phyloP scores from a whole-genome alignment of 2,329 filamentous ascomycete species.

The Trichoderma simmonsii region DNA sequence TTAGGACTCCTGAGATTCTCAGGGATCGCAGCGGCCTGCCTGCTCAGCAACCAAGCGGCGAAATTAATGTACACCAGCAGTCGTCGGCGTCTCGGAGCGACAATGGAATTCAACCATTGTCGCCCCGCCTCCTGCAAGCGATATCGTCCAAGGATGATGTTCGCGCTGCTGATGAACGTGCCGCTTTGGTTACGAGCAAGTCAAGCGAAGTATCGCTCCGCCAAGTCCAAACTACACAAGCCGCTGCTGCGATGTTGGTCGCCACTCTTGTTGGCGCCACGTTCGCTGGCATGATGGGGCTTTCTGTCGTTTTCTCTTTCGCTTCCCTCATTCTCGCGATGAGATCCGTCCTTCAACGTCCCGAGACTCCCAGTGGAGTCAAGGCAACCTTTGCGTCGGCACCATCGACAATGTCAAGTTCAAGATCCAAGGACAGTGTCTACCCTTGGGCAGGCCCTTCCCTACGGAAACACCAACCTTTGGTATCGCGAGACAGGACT shows the following conservation, averaged over 20 bases:
- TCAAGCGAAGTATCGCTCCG: background rate
- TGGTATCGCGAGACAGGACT: background rate
- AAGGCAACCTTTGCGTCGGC: background rate
- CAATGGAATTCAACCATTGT: background rate
- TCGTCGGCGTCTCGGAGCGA: background rate
- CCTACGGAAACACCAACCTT: background rate
- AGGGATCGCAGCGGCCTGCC: background rate
- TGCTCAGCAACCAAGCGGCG: background rate
- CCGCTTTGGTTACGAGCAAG: background rate
- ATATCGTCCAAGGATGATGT: background rate
- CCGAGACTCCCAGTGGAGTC: background rate
- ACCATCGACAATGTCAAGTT: conserved; percentile 2
- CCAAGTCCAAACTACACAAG: background rate
- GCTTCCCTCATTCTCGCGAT: background rate
- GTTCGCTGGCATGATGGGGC: background rate
- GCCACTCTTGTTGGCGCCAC: background rate
- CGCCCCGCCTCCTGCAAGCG: background rate
- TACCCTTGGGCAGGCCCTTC: background rate
- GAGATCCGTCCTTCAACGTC: background rate
- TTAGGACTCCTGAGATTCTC: background rate
- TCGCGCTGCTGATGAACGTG: background rate
- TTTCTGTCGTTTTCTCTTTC: background rate
- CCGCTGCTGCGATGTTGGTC: background rate
- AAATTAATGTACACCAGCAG: background rate
- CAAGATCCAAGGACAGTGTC: background rate